A percentile compares a stretch with the other conserved stretches of the same genome.
Evolutionary conservation across 345 rosid genomes (phyloP).

Genomic region (Boechera retrofracta): DNA sequence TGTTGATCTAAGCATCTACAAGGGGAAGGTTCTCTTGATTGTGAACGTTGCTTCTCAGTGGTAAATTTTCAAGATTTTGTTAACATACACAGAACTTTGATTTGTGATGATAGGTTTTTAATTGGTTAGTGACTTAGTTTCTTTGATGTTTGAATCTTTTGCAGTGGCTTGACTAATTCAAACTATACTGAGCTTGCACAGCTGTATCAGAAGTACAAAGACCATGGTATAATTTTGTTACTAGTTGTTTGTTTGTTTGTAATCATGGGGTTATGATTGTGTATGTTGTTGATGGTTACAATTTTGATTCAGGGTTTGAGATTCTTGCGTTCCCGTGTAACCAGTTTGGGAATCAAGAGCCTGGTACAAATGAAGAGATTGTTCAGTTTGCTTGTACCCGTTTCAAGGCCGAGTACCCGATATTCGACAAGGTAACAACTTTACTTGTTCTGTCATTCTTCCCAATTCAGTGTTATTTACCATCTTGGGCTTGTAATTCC

Average conservation of each 20-base stretch:
- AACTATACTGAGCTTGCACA: slow-evolving; percentile 86
- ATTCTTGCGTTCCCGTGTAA: slow-evolving; percentile 94
- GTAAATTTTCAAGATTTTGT: slow-evolving; percentile 40
- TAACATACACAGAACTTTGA: neutral
- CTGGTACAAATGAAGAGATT: slow-evolving; percentile 79
- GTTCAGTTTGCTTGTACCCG: slow-evolving; percentile 80
- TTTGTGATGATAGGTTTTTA: neutral
- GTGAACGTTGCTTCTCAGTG: slow-evolving; percentile 97
- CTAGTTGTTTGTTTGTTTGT: slow-evolving; percentile 4
- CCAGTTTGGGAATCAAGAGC: slow-evolving; percentile 91
- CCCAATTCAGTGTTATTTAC: neutral
- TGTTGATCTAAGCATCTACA: slow-evolving; percentile 72
- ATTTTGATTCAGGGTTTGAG: slow-evolving; percentile 63
- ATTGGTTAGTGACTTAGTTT: neutral
- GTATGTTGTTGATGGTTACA: neutral
- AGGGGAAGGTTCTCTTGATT: slow-evolving; percentile 81
- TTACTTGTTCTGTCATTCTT: neutral
- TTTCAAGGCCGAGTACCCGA: slow-evolving; percentile 94
- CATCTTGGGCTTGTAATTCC: too few species aligned
- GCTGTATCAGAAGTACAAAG: slow-evolving; percentile 82
- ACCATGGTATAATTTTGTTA: slow-evolving; percentile 57
- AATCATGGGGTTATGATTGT: slow-evolving; percentile 12
- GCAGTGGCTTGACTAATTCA: slow-evolving; percentile 92
- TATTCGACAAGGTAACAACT: slow-evolving; percentile 73
- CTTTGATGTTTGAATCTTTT: slow-evolving; percentile 26